A percentile compares a stretch with the other conserved stretches of the same genome.
These are phyloP conservation scores for Neofusicoccum cordaticola DNA, from an alignment of 2,329 filamentous ascomycete genomes.

Conservation along the genomic window DNA sequence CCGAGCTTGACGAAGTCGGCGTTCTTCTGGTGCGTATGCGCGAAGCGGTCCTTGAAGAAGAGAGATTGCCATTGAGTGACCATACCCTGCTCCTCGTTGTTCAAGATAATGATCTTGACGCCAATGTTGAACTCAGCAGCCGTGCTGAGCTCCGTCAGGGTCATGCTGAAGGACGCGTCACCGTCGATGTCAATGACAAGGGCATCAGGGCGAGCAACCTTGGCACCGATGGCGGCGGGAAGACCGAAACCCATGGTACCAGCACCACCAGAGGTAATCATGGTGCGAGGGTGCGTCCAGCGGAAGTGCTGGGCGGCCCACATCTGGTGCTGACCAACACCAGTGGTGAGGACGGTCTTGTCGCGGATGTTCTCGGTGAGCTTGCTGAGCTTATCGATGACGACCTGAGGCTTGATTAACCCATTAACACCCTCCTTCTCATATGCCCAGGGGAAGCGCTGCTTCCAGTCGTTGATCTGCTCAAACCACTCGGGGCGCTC, in stretches of 20 bases:
- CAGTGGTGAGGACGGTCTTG: constrained; percentile 83
- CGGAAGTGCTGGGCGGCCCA: constrained; percentile 97
- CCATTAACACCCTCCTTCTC: constrained; percentile 73
- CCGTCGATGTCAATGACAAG: constrained; percentile 95
- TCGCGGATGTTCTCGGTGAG: constrained; percentile 78
- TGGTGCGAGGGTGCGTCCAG: constrained; percentile 85
- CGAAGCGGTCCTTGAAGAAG: constrained; percentile 91
- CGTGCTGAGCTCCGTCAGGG: constrained; percentile 88
- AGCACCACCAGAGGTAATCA: constrained; percentile 95
- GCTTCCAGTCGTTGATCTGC: constrained; percentile 88
- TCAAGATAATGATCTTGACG: constrained; percentile 89
- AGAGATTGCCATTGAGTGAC: constrained; percentile 98
- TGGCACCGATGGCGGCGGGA: constrained; percentile 90
- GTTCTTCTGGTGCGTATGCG: constrained; percentile 91
- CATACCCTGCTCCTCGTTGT: constrained; percentile 99
- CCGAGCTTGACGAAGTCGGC: constrained; percentile 94
- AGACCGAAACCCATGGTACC: constrained; percentile 96
- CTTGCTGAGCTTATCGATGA: constrained; percentile 87
- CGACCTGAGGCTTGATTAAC: constrained; percentile 88
- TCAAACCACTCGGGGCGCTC: constrained; percentile 82
- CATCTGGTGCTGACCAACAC: constrained; percentile 98
- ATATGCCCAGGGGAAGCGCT: constrained; percentile 83
- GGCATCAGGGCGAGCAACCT: constrained; percentile 77
- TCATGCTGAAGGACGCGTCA: constrained; percentile 99
- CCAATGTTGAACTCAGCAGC: constrained; percentile 95